Conservation (phyloP, 192 early-diverging fungal species). For the Coemansia sp. region DNA sequence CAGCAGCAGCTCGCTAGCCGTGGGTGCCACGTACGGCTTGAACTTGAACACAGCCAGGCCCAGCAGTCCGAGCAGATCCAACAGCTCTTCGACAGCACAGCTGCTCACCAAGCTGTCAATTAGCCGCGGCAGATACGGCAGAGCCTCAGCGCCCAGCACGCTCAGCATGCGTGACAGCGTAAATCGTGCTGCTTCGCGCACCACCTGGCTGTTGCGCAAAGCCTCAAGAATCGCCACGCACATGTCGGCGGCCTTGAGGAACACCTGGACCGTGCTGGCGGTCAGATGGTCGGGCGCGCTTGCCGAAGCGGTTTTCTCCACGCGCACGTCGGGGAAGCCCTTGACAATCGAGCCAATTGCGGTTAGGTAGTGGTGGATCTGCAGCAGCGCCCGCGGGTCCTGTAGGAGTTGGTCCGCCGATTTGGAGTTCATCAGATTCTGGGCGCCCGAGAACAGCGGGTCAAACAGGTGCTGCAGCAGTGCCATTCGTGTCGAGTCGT, state of each 20-base stretch:
- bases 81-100: slow-evolving; percentile 71
- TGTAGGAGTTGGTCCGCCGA: slow-evolving; percentile 54
- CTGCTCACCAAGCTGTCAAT: slow-evolving; percentile 73
- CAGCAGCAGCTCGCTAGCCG: slow-evolving; percentile 60
- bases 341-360: slow-evolving; percentile 82
- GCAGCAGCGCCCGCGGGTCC: slow-evolving; percentile 66
- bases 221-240: slow-evolving; percentile 67
- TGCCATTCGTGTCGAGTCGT: slow-evolving; percentile 67
- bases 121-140: slow-evolving; percentile 74
- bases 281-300: slow-evolving; percentile 40
- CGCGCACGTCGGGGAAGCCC: slow-evolving; percentile 60
- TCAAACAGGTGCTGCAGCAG: slow-evolving; percentile 63
- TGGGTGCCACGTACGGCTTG: slow-evolving; percentile 58
- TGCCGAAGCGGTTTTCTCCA: slow-evolving; percentile 33
- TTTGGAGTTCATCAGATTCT: slow-evolving; percentile 60
- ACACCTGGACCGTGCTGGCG: slow-evolving; percentile 53
- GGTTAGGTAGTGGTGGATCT: slow-evolving; percentile 77
- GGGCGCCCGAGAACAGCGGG: slow-evolving; percentile 74
- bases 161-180: slow-evolving; percentile 85
- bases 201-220: slow-evolving; percentile 57
- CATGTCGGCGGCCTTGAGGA: slow-evolving; percentile 76
- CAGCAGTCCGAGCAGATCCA: slow-evolving; percentile 84
- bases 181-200: slow-evolving; percentile 67
- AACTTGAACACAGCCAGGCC: slow-evolving; percentile 85
- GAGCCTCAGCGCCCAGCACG: slow-evolving; percentile 75